A percentile compares a stretch with the other conserved stretches of the same genome.
Evolutionary conservation across 164 flowering plant genomes (phyloP).

Genomic region (Euptelea pleiosperma): DNA sequence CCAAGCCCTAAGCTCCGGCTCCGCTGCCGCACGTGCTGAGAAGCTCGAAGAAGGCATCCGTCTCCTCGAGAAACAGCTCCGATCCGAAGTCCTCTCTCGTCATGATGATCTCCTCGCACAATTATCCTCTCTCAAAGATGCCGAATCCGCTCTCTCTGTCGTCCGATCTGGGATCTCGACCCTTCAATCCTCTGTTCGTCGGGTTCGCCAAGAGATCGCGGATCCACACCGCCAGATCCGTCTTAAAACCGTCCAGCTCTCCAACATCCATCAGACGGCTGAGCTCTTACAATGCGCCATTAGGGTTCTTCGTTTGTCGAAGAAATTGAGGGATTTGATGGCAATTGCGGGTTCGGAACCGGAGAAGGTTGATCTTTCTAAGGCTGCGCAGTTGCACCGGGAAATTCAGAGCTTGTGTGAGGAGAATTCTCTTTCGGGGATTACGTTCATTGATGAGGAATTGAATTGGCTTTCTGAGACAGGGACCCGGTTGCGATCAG

Average conservation of each 20-base stretch:
- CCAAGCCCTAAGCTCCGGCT: constrained; percentile 86
- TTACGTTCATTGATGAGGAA: constrained; percentile 64
- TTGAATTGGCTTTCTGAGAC: constrained; percentile 55
- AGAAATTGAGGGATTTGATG: constrained; percentile 62
- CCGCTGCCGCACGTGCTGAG: constrained; percentile 90
- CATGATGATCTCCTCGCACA: constrained; percentile 71
- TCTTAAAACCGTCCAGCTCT: constrained; percentile 57
- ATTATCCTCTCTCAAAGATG: constrained; percentile 67
- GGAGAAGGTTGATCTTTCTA: constrained; percentile 66
- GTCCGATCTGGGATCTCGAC: constrained; percentile 65
- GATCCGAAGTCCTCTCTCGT: constrained; percentile 72
- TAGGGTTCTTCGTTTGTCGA: constrained; percentile 55
- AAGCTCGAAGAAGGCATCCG: constrained; percentile 77
- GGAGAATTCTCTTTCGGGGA: constrained; percentile 62
- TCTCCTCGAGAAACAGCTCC: constrained; percentile 77
- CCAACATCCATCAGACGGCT: constrained; percentile 58
- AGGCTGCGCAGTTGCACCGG: constrained; percentile 78
- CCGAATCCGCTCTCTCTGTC: constrained; percentile 71
- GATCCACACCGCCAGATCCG: constrained; percentile 59
- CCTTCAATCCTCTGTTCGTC: constrained; percentile 74
- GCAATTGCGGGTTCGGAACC: constrained; percentile 29
- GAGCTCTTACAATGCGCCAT: constrained; percentile 56
- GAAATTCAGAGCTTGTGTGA: constrained; percentile 59
- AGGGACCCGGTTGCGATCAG: constrained; percentile 52
- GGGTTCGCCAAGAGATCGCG: constrained; percentile 75